These are phyloP conservation scores for Micromonas pusilla DNA, from an alignment of 139 green algal species.

Conservation along the genomic window DNA sequence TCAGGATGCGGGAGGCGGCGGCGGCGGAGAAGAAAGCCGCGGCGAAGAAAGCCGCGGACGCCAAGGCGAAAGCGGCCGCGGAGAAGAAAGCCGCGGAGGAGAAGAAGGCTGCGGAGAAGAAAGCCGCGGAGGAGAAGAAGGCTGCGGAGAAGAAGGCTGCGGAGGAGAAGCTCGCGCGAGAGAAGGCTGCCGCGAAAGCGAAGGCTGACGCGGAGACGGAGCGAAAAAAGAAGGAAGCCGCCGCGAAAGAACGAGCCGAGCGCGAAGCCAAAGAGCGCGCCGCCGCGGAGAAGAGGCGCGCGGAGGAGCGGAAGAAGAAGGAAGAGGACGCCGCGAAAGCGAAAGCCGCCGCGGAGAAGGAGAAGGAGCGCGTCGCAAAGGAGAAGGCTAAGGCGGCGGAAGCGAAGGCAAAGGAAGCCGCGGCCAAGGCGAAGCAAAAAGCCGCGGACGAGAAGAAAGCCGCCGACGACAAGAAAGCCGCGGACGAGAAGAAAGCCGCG, in stretches of 20 bases:
- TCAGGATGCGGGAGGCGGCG: no score
- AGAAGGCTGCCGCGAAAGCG: no score
- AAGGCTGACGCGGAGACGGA: no score
- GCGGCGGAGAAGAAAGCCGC: background rate
- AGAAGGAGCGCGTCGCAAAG: background rate
- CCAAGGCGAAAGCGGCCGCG: background rate
- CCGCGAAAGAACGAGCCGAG: no score
- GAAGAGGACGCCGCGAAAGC: no score
- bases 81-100: background rate
- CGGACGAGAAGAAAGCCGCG: background rate
- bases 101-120: no score
- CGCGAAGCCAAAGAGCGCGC: no score
- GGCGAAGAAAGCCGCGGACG: background rate
- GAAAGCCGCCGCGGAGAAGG: background rate
- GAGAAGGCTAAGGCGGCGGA: background rate
- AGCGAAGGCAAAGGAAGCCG: background rate
- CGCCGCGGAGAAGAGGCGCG: background rate
- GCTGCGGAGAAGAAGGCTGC: no score
- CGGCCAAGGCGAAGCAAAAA: background rate
- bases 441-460: background rate
- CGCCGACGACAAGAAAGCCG: no score
- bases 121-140: no score
- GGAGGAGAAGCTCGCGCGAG: no score
- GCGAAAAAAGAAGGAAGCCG: no score
- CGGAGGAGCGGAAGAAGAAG: background rate